These are phyloP conservation scores for Starmerella bacillaris DNA, from an alignment of 805 yeast genomes.

Conservation along the genomic window DNA sequence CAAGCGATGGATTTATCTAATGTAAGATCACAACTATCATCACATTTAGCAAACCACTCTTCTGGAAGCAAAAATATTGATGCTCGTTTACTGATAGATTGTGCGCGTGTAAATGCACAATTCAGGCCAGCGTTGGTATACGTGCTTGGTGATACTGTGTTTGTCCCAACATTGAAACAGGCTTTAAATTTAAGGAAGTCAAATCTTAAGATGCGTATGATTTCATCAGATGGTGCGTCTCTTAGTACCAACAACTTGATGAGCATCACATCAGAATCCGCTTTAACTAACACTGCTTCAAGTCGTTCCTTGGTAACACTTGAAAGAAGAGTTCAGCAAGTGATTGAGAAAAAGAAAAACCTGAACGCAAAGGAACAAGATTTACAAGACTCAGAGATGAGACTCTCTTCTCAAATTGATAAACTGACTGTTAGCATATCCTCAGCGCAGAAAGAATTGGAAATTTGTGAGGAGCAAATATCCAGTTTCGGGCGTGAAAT, in stretches of 20 bases:
- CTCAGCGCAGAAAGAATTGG: conserved; percentile 4
- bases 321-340: conserved; percentile 8
- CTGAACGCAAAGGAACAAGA: conserved; percentile 21
- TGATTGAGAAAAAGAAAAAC: conserved; percentile 17
- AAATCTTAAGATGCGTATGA: conserved; percentile 43
- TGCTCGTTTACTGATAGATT: conserved; percentile 56
- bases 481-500: conserved; percentile 1
- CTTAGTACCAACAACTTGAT: conserved; percentile 74
- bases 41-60: conserved; percentile 22
- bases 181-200: conserved; percentile 66
- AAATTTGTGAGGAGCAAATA: conserved; percentile 4
- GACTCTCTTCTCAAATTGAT: conserved; percentile 5
- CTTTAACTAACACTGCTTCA: neutral
- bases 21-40: conserved; percentile 5
- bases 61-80: conserved; percentile 19
- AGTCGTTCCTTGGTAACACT: conserved; percentile 11
- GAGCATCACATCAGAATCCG: conserved; percentile 48
- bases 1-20: conserved; percentile 31
- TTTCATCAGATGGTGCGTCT: conserved; percentile 67
- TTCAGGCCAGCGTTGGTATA: conserved; percentile 64
- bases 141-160: conserved; percentile 60
- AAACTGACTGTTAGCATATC: conserved; percentile 1
- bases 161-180: conserved; percentile 49
- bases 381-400: conserved; percentile 25
- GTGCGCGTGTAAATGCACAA: conserved; percentile 47